These are phyloP conservation scores for Nepenthes alata DNA, from an alignment of 179 eudicot species.

Conservation along the genomic window DNA sequence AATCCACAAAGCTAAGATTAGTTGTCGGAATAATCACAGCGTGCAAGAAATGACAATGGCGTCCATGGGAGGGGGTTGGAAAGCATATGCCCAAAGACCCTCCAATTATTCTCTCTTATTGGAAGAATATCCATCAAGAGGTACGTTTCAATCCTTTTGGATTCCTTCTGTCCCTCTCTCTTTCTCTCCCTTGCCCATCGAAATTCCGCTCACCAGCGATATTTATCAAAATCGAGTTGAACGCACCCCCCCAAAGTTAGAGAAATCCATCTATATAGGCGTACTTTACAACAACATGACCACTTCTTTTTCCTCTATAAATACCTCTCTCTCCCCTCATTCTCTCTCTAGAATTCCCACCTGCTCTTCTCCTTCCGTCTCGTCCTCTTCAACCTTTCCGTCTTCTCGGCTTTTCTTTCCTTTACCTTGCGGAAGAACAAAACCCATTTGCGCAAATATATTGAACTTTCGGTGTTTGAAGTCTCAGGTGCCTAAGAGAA, in stretches of 20 bases:
- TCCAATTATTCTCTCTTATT: slow-evolving; percentile 2
- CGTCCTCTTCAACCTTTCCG: slow-evolving; percentile 6
- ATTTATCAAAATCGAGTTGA: background rate
- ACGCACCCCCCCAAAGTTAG: background rate
- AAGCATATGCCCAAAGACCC: slow-evolving; percentile 8
- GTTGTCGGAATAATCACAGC: slow-evolving; percentile 1
- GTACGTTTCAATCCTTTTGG: slow-evolving; percentile 7
- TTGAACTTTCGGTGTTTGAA: slow-evolving; percentile 12
- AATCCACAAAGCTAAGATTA: too few species aligned
- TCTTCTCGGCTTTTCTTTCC: background rate
- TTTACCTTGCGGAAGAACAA: background rate
- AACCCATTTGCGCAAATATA: slow-evolving; percentile 10
- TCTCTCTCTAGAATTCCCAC: slow-evolving; percentile 1
- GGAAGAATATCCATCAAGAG: slow-evolving; percentile 6
- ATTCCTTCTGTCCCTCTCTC: slow-evolving; percentile 2
- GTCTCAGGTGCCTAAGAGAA: slow-evolving; percentile 5
- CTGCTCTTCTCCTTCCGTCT: slow-evolving; percentile 13
- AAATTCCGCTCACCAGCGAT: background rate
- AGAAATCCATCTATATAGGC: background rate
- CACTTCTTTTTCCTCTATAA: slow-evolving; percentile 29
- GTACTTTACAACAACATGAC: slow-evolving; percentile 8
- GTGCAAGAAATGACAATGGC: slow-evolving; percentile 6
- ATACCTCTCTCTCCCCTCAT: slow-evolving; percentile 17
- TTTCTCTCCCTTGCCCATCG: background rate
- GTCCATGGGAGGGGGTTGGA: too few species aligned